Conservation (phyloP, 129 eudicot genomes). For the Silybum marianum region DNA sequence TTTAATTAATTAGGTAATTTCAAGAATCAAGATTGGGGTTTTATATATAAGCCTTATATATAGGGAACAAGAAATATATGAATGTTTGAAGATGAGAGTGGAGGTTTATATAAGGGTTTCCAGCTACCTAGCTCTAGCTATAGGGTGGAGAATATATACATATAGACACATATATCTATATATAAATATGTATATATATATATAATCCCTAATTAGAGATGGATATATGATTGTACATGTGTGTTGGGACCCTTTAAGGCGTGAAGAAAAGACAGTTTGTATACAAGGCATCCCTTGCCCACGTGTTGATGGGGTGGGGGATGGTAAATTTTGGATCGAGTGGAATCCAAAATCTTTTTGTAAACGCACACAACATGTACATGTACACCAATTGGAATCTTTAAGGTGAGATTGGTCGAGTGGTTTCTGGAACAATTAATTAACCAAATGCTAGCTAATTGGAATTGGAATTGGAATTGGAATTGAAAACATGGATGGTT, state of each 20-base stretch:
- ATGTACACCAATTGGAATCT: slow-evolving; percentile 17
- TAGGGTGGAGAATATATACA: slow-evolving; percentile 4
- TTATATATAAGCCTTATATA: background rate
- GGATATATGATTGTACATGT: background rate
- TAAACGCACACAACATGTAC: slow-evolving; percentile 15
- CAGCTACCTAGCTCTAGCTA: background rate
- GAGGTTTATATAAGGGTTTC: slow-evolving; percentile 49
- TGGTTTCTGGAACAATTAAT: slow-evolving; percentile 14
- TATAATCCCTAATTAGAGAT: background rate
- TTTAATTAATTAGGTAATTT: background rate
- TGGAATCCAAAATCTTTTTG: slow-evolving; percentile 35
- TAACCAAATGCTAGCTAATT: background rate
- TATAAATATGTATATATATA: background rate
- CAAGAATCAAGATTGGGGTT: slow-evolving; percentile 10
- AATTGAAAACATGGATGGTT: background rate
- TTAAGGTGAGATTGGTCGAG: slow-evolving; percentile 18
- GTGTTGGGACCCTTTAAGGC: slow-evolving; percentile 9
- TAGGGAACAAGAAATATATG: slow-evolving; percentile 15
- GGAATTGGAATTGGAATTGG: background rate
- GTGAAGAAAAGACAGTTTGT: slow-evolving; percentile 11
- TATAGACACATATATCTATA: background rate
- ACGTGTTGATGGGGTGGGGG: slow-evolving; percentile 28
- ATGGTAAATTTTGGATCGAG: slow-evolving; percentile 6
- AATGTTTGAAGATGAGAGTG: slow-evolving; percentile 22
- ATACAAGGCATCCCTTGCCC: slow-evolving; percentile 31